phyloP scores from a whole-genome alignment of 345 rosid genomes.

The Syzygium jambos region DNA sequence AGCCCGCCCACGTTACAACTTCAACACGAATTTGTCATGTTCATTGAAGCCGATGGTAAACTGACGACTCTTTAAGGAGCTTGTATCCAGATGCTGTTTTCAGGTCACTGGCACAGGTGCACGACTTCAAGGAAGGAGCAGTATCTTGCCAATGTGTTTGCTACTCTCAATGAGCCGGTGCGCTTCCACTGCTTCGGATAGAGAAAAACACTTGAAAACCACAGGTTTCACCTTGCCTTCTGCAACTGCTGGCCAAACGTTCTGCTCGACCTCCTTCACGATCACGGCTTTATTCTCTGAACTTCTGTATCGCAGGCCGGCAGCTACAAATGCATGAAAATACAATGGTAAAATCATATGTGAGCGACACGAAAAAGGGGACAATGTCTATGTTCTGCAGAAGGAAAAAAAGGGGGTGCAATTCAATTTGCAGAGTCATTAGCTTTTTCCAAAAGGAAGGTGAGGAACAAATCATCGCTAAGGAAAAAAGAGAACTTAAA shows the following conservation, averaged over 20 bases:
- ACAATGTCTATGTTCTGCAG: not conserved
- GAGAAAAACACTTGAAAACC: slow-evolving; percentile 32
- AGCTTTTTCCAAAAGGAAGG: no score
- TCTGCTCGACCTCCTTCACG: slow-evolving; percentile 61
- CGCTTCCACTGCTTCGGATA: slow-evolving; percentile 55
- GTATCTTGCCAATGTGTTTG: slow-evolving; percentile 67
- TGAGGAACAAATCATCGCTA: no score
- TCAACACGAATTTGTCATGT: not conserved
- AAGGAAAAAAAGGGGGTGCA: not conserved
- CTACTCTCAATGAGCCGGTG: slow-evolving; percentile 70
- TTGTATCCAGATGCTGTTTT: not conserved
- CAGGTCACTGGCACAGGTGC: not conserved
- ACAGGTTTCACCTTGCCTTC: slow-evolving; percentile 66
- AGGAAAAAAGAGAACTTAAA: no score
- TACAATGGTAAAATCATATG: not conserved
- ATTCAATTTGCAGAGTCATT: not conserved
- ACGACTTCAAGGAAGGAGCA: slow-evolving; percentile 40
- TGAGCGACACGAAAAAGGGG: not conserved
- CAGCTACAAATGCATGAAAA: slow-evolving; percentile 30
- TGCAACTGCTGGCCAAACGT: slow-evolving; percentile 68
- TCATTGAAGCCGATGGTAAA: not conserved
- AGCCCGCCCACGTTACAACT: not conserved
- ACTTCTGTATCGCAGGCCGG: slow-evolving; percentile 62
- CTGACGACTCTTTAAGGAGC: not conserved
- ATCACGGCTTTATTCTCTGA: slow-evolving; percentile 54